Evolutionary conservation across 139 green algal genomes (phyloP), one percentile per base, ranked within the genome.

Genomic region (Trebouxia sp.): DNA sequence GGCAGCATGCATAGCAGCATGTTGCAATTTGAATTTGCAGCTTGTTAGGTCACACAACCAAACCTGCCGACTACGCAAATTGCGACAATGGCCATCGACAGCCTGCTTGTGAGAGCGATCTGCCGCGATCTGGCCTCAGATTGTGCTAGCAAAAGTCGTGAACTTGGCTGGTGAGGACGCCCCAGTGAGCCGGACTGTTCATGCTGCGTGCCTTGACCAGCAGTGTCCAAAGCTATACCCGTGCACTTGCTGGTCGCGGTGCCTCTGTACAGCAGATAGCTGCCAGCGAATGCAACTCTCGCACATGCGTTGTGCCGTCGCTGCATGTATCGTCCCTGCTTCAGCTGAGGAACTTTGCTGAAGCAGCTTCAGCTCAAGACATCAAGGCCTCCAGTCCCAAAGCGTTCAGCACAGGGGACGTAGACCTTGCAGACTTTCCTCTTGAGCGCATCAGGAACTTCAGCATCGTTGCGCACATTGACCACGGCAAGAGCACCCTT

Each of bases 401-500:
- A n/a, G 62, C 62, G 12, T 72, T 72, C 62, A 72, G 43, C 32
- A 72, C 62, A 28, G 62, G 62, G 12, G 28, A 12, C 11, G 26
- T 45, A 30, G 62, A 72, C 35, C 62, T 72, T 45, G 62, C 62
- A 35, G 28, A 30, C 62, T 72, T 72, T 43, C 62, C 62, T 6
- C 15, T 72, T 17, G 62, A 72, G 15, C 62, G 62, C 8, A 72
- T 95, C 32, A 83, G 92, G n/a, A 95, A 95, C 80, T 97, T 95
- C 82, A 90, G 67, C 50, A 95, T 97, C 81, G 94, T 95, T 65
- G 92, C 92, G 7, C 92, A 95, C 79, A 91, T 96, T 45, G 92
- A 95, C 78, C 92, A 96, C 79, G 91, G 92, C 30, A 96, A 96
- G 78, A 92, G 84, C 32, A 96, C 92, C 26, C 78, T 96, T n/a